A percentile compares a stretch with the other conserved stretches of the same genome.
Evolutionary conservation across 2,329 filamentous ascomycete species (phyloP).

Genomic region (Cladosporium sp.): DNA sequence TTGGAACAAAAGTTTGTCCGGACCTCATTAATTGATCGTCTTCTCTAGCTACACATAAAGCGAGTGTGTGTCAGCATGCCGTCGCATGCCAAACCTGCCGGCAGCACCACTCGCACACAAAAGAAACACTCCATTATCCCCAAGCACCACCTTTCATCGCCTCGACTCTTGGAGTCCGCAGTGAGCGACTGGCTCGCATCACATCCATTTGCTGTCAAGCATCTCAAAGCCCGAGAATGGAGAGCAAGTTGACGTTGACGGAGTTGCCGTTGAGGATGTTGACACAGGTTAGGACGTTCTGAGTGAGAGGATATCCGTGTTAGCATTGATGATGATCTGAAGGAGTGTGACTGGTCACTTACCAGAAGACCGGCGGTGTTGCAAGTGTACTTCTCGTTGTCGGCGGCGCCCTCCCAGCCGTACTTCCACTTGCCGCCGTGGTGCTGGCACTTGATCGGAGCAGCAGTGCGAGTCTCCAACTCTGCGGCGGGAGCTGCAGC

Average conservation of each 20-base stretch:
- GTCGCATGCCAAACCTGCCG: conserved; percentile 3
- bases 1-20: not conserved
- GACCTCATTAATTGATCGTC: not conserved
- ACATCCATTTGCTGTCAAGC: not conserved
- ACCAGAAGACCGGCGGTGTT: not conserved
- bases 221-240: not conserved
- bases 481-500: not conserved
- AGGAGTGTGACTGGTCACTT: not conserved
- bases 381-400: not conserved
- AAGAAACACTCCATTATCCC: not conserved
- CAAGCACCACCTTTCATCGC: not conserved
- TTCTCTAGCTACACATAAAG: not conserved
- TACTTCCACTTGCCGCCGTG: conserved; percentile 1
- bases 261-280: conserved; percentile 4
- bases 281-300: not conserved
- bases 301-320: not conserved
- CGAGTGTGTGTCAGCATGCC: not conserved
- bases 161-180: not conserved
- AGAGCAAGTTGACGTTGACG: not conserved
- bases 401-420: not conserved
- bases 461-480: not conserved
- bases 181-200: not conserved
- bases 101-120: not conserved
- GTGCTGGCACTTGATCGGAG: not conserved
- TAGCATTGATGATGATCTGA: not conserved